These are phyloP conservation scores for Mycena galericulata DNA, from an alignment of 768 basidiomycete species.

Conservation along the genomic window DNA sequence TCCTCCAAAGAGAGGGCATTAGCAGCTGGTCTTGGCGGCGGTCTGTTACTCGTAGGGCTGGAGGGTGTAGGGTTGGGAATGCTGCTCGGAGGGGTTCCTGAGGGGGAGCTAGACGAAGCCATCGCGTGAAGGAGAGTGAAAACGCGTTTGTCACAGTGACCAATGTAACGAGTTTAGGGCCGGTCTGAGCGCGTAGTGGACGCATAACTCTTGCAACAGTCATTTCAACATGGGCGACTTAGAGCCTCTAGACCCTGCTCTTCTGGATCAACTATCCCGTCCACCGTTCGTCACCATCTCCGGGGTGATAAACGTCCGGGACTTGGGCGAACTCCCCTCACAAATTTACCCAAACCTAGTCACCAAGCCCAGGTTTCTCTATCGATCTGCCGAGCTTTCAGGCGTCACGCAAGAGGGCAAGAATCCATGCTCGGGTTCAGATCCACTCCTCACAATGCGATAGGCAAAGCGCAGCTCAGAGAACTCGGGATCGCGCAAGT, in stretches of 20 bases:
- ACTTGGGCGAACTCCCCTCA: conserved; percentile 74
- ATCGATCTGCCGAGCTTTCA: conserved; percentile 81
- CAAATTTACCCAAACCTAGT: conserved; percentile 57
- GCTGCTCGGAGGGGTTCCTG: conserved; percentile 55
- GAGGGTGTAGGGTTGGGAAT: conserved; percentile 53
- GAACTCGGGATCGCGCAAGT: conserved; percentile 74
- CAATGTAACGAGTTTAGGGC: conserved; percentile 8
- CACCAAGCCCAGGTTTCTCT: conserved; percentile 69
- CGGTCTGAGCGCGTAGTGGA: background rate
- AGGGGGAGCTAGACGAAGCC: conserved; percentile 23
- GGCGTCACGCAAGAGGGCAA: conserved; percentile 78
- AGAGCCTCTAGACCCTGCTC: conserved; percentile 73
- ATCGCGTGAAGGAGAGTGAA: conserved; percentile 19
- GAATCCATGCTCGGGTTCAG: conserved; percentile 2
- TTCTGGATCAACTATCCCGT: conserved; percentile 70
- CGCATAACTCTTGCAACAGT: too few relatives aligned
- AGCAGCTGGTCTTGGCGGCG: conserved; percentile 55
- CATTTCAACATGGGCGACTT: conserved; percentile 57
- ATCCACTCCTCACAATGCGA: background rate
- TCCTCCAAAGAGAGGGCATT: conserved; percentile 69
- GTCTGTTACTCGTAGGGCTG: conserved; percentile 44
- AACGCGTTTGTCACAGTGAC: conserved; percentile 30
- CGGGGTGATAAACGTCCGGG: conserved; percentile 83
- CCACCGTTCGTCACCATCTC: conserved; percentile 77
- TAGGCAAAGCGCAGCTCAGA: conserved; percentile 70